Conservation (phyloP, 345 rosid species). For the Gossypium stocksii region DNA sequence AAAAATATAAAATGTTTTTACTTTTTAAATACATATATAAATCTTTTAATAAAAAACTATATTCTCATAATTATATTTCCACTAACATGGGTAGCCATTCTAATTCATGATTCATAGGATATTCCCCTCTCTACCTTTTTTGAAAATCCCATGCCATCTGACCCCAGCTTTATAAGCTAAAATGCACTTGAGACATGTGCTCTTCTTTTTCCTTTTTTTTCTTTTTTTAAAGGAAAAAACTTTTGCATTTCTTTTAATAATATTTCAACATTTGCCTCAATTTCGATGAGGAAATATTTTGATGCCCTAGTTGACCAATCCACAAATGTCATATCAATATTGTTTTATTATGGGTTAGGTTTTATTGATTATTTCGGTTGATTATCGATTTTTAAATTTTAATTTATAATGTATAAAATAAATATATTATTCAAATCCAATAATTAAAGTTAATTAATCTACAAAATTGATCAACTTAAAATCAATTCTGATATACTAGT, state of each 20-base stretch:
- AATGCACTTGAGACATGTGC: constrained; percentile 1
- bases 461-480: too few species aligned
- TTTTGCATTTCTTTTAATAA: background rate
- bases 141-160: constrained; percentile 7
- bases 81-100: background rate
- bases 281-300: background rate
- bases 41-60: background rate
- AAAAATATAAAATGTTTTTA: too few species aligned
- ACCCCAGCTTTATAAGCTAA: constrained; percentile 1
- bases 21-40: too few species aligned
- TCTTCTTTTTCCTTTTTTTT: background rate
- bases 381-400: too few species aligned
- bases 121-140: background rate
- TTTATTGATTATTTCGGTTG: too few species aligned
- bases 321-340: background rate
- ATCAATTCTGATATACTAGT: accelerated
- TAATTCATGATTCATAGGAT: background rate
- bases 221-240: too few species aligned
- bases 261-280: background rate
- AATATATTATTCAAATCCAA: too few species aligned
- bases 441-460: too few species aligned
- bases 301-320: background rate
- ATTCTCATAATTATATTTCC: background rate
- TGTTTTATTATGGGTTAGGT: background rate
- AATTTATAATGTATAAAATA: too few species aligned